Evolutionary conservation across 2,329 filamentous ascomycete genomes (phyloP), one percentile per base, ranked within the genome.

Genomic region (Fusarium multiceps): DNA sequence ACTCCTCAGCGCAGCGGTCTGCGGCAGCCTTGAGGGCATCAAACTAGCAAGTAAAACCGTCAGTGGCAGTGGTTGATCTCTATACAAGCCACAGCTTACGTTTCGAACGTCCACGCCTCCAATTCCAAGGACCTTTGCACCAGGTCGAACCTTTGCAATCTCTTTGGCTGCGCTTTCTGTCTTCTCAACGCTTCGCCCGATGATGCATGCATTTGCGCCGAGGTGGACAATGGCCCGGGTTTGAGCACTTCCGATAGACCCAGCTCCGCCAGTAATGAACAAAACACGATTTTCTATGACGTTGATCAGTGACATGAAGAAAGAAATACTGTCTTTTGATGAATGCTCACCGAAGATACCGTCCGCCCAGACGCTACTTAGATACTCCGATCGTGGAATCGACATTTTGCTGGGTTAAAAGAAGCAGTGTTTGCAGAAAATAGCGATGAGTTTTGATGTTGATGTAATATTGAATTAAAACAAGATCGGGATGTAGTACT

Each of bases 251-350:
- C 96, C 98, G 77, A 99, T 98, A 23, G 92, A 91, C 56, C 95
- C 95, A 6, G 94, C 94, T 55, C 95, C 96, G 62, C 96, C 96
- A 6, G 96, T 99, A 77, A 97, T 97, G 81, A 98, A 97, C 72
- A 95, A 88, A 45, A 98, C 94, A 76, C 96, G 95, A 78, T 91
- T 90, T 69, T 91, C 93, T 97, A 75, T 13, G 45, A 32, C 2
- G 23, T 23, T 23, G 23, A 23, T 23, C 6, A 23, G 23, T 23
- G 6, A 23, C 2, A 7, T 23, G 23, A 23, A 23, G 23, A 23
- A 23, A 23, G 23, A 23, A 2, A 23, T 23, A 23, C 23, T 23
- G 23, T 7, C 23, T 23, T 23, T 23, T 23, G 23, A 23, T 23
- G 23, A 23, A 2, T 23, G 23, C 23, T 23, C 2, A 23, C 23